Evolutionary conservation across 78 protist species (phyloP).

Genomic region (Capsaspora owczarzaki): DNA sequence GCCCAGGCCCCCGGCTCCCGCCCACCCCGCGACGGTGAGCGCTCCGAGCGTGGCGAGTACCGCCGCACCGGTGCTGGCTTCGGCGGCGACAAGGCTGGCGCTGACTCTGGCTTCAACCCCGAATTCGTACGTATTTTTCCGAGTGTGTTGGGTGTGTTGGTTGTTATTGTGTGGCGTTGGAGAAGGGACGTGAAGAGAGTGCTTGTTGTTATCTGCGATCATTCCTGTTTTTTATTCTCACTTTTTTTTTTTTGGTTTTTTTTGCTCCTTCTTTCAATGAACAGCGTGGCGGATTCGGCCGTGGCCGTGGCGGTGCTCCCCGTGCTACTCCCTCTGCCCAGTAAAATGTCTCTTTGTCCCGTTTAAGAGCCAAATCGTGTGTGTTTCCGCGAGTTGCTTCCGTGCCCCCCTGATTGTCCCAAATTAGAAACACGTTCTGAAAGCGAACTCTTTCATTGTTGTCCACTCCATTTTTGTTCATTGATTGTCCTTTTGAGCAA

Average conservation of each 20-base stretch:
- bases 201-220: too few species aligned
- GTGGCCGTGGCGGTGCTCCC: background rate
- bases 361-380: too few species aligned
- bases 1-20: background rate
- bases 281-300: slow-evolving; percentile 2
- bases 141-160: background rate
- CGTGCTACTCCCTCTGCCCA: background rate
- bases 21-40: slow-evolving; percentile 1
- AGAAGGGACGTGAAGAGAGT: background rate
- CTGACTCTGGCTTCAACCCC: background rate
- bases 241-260: background rate
- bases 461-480: too few species aligned
- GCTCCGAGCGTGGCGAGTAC: background rate
- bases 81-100: background rate
- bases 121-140: background rate
- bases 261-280: background rate
- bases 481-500: too few species aligned
- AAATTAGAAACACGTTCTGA: too few species aligned
- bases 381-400: too few species aligned
- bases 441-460: too few species aligned
- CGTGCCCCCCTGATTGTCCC: too few species aligned
- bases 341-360: too few species aligned
- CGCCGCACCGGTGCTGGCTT: background rate
- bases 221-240: too few species aligned
- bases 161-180: background rate